Percentiles rank a stretch among this genome's conserved stretches.
These are phyloP conservation scores for Pseudogymnoascus destructans DNA, from an alignment of 2,329 filamentous ascomycete genomes.

Conservation along the genomic window DNA sequence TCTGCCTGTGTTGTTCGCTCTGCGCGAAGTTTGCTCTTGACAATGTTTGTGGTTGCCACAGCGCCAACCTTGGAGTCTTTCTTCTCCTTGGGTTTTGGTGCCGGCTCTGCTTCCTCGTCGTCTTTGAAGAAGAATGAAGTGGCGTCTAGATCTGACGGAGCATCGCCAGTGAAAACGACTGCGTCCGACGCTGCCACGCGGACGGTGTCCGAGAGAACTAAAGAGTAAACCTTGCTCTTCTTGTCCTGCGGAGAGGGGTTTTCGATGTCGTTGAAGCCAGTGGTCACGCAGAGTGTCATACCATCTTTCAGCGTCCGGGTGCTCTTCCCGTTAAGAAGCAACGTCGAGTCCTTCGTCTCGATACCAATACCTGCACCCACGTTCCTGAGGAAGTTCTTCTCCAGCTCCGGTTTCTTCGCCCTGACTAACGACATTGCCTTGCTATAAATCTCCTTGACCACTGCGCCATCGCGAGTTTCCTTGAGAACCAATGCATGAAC, in stretches of 20 bases:
- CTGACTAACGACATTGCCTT: constrained; percentile 73
- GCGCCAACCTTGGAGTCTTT: constrained; percentile 71
- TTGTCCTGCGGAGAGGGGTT: constrained; percentile 82
- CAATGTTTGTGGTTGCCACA: constrained; percentile 89
- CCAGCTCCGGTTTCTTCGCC: constrained; percentile 85
- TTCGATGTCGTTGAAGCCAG: constrained; percentile 78
- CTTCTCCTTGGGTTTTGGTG: constrained; percentile 79
- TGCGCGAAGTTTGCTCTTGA: constrained; percentile 79
- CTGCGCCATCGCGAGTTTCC: constrained; percentile 73
- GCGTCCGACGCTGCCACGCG: constrained; percentile 69
- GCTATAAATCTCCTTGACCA: constrained; percentile 79
- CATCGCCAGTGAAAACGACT: constrained; percentile 86
- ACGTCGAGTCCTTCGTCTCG: constrained; percentile 72
- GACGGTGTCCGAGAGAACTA: constrained; percentile 86
- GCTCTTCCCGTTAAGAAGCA: constrained; percentile 82
- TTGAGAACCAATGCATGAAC: constrained; percentile 86
- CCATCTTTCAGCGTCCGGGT: constrained; percentile 74
- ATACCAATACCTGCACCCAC: constrained; percentile 88
- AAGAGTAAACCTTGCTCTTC: constrained; percentile 75
- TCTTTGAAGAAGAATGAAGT: constrained; percentile 99
- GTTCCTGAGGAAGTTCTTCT: constrained; percentile 88
- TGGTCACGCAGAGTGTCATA: constrained; percentile 88
- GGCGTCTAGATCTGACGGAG: constrained; percentile 79
- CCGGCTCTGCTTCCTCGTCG: constrained; percentile 73
- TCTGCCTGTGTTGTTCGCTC: constrained; percentile 80